phyloP scores from a whole-genome alignment of 495 filamentous ascomycete genomes.

The Trichocladium antarcticum region DNA sequence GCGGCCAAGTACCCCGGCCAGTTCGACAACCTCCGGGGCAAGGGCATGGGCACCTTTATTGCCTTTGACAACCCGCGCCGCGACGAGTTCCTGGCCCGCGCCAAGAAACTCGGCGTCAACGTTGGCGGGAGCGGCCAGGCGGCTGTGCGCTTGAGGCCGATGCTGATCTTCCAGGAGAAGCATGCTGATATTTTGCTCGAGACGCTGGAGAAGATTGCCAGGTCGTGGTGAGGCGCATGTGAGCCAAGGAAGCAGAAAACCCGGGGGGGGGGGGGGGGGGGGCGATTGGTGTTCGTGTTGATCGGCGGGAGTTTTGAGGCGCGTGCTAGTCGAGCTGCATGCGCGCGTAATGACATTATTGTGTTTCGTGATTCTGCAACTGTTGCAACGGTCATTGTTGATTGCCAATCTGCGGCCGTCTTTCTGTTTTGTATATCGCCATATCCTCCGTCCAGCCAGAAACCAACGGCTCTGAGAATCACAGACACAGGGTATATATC shows the following conservation, averaged over 20 bases:
- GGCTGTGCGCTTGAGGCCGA: conserved; percentile 80
- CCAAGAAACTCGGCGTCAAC: conserved; percentile 78
- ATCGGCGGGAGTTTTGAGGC: neutral
- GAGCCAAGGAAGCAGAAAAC: neutral
- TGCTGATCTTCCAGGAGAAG: conserved; percentile 91
- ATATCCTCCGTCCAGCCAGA: too few species aligned
- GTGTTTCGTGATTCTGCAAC: too few species aligned
- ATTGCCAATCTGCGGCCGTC: too few species aligned
- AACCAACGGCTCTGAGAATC: too few species aligned
- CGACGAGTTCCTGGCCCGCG: conserved; percentile 72
- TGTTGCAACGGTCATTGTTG: too few species aligned
- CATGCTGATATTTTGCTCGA: conserved; percentile 57
- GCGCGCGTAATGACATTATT: too few species aligned
- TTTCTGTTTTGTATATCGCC: too few species aligned
- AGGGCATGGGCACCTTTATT: conserved; percentile 93
- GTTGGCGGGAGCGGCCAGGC: conserved; percentile 77
- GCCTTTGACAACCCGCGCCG: conserved; percentile 84
- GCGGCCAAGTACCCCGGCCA: conserved; percentile 66
- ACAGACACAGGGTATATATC: too few species aligned
- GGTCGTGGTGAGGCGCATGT: conserved; percentile 21
- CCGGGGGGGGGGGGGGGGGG: neutral
- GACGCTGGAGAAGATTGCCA: conserved; percentile 63
- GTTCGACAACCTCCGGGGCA: conserved; percentile 82
- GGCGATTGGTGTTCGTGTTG: neutral
- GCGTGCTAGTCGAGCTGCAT: neutral